Evolutionary conservation across 2,329 filamentous ascomycete species (phyloP).

Genomic region (Beauveria sp.): DNA sequence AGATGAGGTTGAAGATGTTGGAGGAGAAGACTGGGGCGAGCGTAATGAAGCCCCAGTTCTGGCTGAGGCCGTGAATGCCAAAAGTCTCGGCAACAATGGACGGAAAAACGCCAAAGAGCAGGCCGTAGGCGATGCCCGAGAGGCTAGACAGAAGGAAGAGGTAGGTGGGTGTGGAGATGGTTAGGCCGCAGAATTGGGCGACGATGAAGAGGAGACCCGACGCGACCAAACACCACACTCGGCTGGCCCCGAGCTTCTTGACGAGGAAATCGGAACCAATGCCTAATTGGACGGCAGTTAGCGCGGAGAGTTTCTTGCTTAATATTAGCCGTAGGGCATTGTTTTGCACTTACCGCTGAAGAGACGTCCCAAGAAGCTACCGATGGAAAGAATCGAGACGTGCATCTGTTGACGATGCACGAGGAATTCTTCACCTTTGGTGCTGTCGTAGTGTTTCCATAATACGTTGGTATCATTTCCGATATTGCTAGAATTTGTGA

Average conservation of each 20-base stretch:
- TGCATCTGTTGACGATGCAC: slow-evolving; percentile 80
- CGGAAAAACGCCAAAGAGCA: slow-evolving; percentile 89
- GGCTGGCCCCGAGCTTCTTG: slow-evolving; percentile 69
- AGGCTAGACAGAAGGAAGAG: slow-evolving; percentile 73
- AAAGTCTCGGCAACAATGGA: slow-evolving; percentile 86
- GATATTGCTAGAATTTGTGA: slow-evolving; percentile 62
- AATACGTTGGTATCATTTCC: slow-evolving; percentile 82
- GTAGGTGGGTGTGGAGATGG: slow-evolving; percentile 66
- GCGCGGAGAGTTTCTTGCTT: slow-evolving; percentile 4
- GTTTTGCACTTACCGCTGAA: slow-evolving; percentile 52
- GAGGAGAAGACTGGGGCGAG: slow-evolving; percentile 79
- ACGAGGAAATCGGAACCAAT: slow-evolving; percentile 88
- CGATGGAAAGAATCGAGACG: slow-evolving; percentile 86
- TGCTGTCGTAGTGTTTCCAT: slow-evolving; percentile 78
- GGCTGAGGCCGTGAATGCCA: slow-evolving; percentile 77
- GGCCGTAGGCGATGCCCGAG: slow-evolving; percentile 84
- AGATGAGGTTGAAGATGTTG: slow-evolving; percentile 88
- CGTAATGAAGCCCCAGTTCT: slow-evolving; percentile 97
- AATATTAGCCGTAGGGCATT: too few relatives aligned
- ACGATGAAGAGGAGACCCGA: slow-evolving; percentile 70
- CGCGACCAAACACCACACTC: slow-evolving; percentile 83
- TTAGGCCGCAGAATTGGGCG: slow-evolving; percentile 70
- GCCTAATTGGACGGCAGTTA: slow-evolving; percentile 36
- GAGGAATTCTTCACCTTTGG: slow-evolving; percentile 65
- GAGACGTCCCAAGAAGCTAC: slow-evolving; percentile 77